phyloP scores from a whole-genome alignment of 495 filamentous ascomycete species.

The Penicillium canescens region DNA sequence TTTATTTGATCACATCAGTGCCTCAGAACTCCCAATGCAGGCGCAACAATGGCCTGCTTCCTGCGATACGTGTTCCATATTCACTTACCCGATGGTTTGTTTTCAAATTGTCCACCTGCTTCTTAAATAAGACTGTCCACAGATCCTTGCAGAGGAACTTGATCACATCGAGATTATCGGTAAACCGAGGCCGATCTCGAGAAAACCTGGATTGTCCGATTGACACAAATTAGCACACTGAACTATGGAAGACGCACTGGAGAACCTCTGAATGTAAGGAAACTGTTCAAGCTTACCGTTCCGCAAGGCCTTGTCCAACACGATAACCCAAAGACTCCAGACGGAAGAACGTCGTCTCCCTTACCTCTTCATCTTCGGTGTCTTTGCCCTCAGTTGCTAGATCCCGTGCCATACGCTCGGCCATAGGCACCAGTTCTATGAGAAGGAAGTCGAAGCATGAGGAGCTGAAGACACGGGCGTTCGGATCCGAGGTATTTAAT shows the following conservation, averaged over 20 bases:
- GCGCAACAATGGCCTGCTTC: not conserved
- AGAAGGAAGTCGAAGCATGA: constrained; percentile 90
- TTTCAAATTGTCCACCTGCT: constrained; percentile 97
- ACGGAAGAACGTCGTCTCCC: constrained; percentile 79
- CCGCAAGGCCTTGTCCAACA: constrained; percentile 89
- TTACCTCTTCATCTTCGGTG: constrained; percentile 73
- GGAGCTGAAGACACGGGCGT: constrained; percentile 72
- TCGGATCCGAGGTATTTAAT: constrained; percentile 73
- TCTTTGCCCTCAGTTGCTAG: constrained; percentile 32
- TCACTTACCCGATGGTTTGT: constrained; percentile 84
- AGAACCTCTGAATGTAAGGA: not conserved
- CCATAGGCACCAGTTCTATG: constrained; percentile 95
- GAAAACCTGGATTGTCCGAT: constrained; percentile 66
- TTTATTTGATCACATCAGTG: constrained; percentile 8
- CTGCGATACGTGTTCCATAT: not conserved
- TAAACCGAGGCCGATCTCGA: constrained; percentile 80
- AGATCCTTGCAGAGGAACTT: constrained; percentile 99
- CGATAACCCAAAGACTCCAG: constrained; percentile 87
- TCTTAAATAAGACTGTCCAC: constrained; percentile 90
- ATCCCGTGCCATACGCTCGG: constrained; percentile 67
- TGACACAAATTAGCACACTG: not conserved
- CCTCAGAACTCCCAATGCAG: not conserved
- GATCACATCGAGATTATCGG: constrained; percentile 85
- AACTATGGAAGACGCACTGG: not conserved
- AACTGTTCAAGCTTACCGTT: constrained; percentile 64